Conservation (phyloP, 2,329 filamentous ascomycete species). For the Dothistroma pini region DNA sequence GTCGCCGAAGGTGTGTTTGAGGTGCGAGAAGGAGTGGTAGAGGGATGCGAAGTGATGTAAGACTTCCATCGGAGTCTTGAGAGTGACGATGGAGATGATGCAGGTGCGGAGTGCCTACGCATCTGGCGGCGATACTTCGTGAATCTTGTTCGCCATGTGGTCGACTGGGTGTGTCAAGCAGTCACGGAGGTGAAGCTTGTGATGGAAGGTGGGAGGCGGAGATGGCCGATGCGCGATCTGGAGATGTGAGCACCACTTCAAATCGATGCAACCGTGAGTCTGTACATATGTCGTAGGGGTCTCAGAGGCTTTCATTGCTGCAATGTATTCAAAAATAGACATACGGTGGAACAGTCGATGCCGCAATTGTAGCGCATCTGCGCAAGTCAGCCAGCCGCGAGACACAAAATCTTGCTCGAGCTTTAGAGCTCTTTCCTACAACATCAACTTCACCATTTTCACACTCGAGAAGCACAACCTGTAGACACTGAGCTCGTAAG, state of each 20-base stretch:
- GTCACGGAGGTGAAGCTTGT: not conserved
- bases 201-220: not conserved
- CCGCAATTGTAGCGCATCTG: too few relatives aligned
- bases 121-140: not conserved
- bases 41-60: constrained; percentile 33
- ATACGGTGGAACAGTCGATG: too few relatives aligned
- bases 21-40: constrained; percentile 33
- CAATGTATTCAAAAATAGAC: too few relatives aligned
- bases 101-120: not conserved
- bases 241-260: not conserved
- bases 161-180: not conserved
- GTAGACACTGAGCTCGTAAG: constrained; percentile 16
- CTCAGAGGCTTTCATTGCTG: too few relatives aligned
- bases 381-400: not conserved
- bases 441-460: not conserved
- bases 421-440: not conserved
- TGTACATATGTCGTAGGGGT: too few relatives aligned
- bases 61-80: constrained; percentile 15
- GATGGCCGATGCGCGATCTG: not conserved
- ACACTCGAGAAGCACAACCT: not conserved
- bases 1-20: constrained; percentile 29
- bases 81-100: not conserved
- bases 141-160: not conserved
- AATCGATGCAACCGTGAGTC: not conserved
- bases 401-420: not conserved